Evolutionary conservation across 2,329 filamentous ascomycete genomes (phyloP), one percentile per base, ranked within the genome.

Genomic region (Ceratocystis huliohia): DNA sequence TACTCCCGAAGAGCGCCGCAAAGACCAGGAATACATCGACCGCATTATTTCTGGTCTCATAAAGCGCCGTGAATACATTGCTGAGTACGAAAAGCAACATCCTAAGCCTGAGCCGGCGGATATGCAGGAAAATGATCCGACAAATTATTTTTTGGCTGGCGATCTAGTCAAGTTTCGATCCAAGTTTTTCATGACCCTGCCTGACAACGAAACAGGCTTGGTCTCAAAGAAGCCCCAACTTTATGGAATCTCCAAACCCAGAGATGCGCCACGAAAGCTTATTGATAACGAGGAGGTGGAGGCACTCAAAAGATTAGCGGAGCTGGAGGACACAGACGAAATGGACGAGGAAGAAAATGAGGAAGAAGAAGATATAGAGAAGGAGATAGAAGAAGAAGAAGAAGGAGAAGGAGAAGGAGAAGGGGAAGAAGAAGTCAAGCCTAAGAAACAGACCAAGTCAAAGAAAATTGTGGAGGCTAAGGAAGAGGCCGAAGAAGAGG

Each of bases 141-240:
- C 20, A 1, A 65, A 53, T 37, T 67, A 65, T 44, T 67, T 67
- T n/a, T 59, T 59, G 8, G 20, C 25, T 5, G 33, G 46, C 5
- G 66, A 67, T 53, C 20, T 67, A 10, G 33, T 30, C 25, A 61
- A 50, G 28, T 59, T 61, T 37, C 37, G 62, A 5, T 45, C 57
- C 5, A 25, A 50, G 25, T 65, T 65, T 45, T 67, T 67, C 56
- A 63, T 65, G 50, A 59, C 13, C 17, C 41, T 67, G 10, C 66
- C 66, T 6, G 66, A 67, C 37, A 67, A 67, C 25, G 66, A 67
- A 17, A 67, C 66, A 2, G 66, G 66, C n/a, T 22, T 65, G 33
- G 45, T 56, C 6, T 33, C 53, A 25, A 65, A 61, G 33, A 61
- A 28, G 33, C 50, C 25, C 4, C 53, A 65, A 22, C 45, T 64